These are phyloP conservation scores for Entomortierella lignicola DNA, from an alignment of 192 early-diverging fungal genomes.

Conservation along the genomic window DNA sequence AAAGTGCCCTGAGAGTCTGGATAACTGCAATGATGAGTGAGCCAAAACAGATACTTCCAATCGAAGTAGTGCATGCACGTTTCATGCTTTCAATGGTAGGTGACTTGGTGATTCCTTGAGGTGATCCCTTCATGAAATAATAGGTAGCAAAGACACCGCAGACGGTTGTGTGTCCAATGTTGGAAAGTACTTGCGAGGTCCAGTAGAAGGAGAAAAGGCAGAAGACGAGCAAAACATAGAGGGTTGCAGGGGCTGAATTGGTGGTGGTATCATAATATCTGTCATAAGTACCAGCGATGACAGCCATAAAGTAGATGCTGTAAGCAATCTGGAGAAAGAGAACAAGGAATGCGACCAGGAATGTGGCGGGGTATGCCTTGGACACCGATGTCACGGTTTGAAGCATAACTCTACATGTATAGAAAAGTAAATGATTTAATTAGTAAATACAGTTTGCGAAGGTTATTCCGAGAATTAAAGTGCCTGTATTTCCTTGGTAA, in stretches of 20 bases:
- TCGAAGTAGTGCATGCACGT: slow-evolving; percentile 81
- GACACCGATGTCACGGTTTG: slow-evolving; percentile 77
- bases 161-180: slow-evolving; percentile 78
- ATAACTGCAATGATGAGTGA: slow-evolving; percentile 67
- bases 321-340: slow-evolving; percentile 68
- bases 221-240: slow-evolving; percentile 69
- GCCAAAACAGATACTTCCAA: slow-evolving; percentile 88
- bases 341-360: slow-evolving; percentile 72
- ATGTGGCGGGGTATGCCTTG: slow-evolving; percentile 73
- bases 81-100: slow-evolving; percentile 80
- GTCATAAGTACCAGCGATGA: slow-evolving; percentile 67
- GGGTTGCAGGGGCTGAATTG: slow-evolving; percentile 48
- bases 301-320: slow-evolving; percentile 71
- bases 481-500: too few species aligned
- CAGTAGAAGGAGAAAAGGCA: slow-evolving; percentile 80
- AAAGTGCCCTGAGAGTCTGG: slow-evolving; percentile 74
- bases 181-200: slow-evolving; percentile 80
- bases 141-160: slow-evolving; percentile 85
- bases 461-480: slow-evolving; percentile 6
- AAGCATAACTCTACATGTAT: slow-evolving; percentile 62
- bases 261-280: slow-evolving; percentile 33
- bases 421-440: not conserved
- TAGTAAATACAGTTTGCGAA: slow-evolving; percentile 4
- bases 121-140: slow-evolving; percentile 71
- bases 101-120: slow-evolving; percentile 56